Conservation (phyloP, 2,329 filamentous ascomycete species). For the Fusarium miscanthi region DNA sequence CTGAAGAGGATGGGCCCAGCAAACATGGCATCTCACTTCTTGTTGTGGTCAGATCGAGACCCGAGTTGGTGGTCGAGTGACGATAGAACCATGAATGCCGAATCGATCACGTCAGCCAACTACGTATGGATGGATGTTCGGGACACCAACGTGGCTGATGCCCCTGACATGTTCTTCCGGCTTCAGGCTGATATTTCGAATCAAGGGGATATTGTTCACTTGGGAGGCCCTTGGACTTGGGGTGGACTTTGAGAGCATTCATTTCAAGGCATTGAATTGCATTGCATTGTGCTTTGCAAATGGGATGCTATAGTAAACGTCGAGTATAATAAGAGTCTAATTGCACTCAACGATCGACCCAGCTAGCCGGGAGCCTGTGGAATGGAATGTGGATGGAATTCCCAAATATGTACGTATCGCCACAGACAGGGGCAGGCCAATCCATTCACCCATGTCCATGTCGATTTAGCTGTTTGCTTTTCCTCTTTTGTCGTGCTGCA, state of each 20-base stretch:
- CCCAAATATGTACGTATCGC: conserved; percentile 6
- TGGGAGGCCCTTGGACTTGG: background rate
- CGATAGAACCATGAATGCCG: conserved; percentile 25
- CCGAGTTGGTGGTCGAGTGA: conserved; percentile 10
- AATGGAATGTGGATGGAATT: conserved; percentile 36
- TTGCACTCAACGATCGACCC: conserved; percentile 23
- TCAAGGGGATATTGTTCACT: background rate
- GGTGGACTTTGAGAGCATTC: background rate
- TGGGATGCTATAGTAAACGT: background rate
- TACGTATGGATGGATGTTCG: background rate
- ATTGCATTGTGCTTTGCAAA: background rate
- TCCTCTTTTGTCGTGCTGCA: conserved; percentile 23
- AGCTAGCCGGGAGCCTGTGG: conserved; percentile 27
- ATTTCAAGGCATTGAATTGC: background rate
- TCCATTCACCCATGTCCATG: conserved; percentile 10
- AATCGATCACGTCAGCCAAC: conserved; percentile 33
- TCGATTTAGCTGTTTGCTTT: conserved; percentile 7
- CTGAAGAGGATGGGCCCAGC: background rate
- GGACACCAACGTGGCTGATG: background rate
- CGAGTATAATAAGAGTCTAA: background rate
- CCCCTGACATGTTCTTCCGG: background rate
- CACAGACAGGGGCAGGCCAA: conserved; percentile 29
- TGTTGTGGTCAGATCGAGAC: conserved; percentile 10
- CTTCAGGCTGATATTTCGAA: background rate
- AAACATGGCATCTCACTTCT: background rate